phyloP scores from a whole-genome alignment of 1,139 yeast species.

The Debaryomyces psychrophilus region DNA sequence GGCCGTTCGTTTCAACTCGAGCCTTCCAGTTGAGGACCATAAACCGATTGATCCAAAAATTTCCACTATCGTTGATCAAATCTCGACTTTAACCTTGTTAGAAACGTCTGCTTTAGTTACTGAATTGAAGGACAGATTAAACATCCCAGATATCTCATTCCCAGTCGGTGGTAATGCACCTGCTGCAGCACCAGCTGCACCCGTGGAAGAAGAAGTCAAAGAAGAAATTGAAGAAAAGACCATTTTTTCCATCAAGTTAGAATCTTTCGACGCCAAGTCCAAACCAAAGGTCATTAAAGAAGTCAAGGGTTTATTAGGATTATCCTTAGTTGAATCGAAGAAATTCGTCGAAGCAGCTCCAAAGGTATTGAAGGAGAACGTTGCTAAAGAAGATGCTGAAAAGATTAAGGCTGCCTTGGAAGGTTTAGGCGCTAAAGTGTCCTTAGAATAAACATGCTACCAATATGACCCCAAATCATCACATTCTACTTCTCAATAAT shows the following conservation, averaged over 20 bases:
- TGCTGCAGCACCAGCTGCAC: slow-evolving; percentile 73
- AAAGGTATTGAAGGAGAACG: slow-evolving; percentile 83
- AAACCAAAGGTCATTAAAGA: slow-evolving; percentile 98
- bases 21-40: slow-evolving; percentile 41
- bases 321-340: slow-evolving; percentile 94
- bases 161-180: slow-evolving; percentile 75
- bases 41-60: slow-evolving; percentile 86
- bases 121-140: slow-evolving; percentile 82
- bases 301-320: slow-evolving; percentile 87
- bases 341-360: slow-evolving; percentile 98
- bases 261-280: slow-evolving; percentile 89
- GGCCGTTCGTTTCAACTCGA: slow-evolving; percentile 56
- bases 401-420: slow-evolving; percentile 92
- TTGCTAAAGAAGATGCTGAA: slow-evolving; percentile 87
- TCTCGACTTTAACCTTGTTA: slow-evolving; percentile 82
- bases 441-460: slow-evolving; percentile 63
- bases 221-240: slow-evolving; percentile 91
- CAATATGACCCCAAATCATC: background rate
- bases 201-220: slow-evolving; percentile 73
- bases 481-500: slow-evolving; percentile 9
- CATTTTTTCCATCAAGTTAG: slow-evolving; percentile 88
- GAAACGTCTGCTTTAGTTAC: slow-evolving; percentile 86
- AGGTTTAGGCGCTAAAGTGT: slow-evolving; percentile 91
- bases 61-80: slow-evolving; percentile 82
- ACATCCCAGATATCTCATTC: slow-evolving; percentile 90